Evolutionary conservation across 176 grass and related monocot species (phyloP).

Genomic region (Carex parvula): DNA sequence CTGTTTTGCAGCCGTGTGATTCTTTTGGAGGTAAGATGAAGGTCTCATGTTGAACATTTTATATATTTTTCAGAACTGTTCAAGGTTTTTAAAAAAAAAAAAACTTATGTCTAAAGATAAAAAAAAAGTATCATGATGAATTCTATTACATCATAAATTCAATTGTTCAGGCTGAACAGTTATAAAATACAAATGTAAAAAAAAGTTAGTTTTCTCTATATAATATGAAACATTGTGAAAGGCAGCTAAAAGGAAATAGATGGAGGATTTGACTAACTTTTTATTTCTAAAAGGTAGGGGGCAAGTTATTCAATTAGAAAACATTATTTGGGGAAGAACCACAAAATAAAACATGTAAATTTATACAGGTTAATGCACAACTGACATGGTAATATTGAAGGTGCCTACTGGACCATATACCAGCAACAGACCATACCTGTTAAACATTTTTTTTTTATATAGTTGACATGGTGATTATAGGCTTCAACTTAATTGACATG

Average conservation of each 20-base stretch:
- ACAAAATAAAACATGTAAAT: too few species aligned
- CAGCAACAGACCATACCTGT: neutral
- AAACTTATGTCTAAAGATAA: neutral
- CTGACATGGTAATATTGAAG: neutral
- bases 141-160: neutral
- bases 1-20: neutral
- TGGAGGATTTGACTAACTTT: neutral
- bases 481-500: neutral
- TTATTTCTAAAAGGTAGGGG: too few species aligned
- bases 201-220: too few species aligned
- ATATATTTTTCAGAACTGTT: neutral
- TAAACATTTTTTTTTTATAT: neutral
- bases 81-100: neutral
- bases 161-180: neutral
- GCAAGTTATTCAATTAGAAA: too few species aligned
- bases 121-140: neutral
- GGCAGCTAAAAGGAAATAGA: neutral
- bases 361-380: too few species aligned
- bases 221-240: too few species aligned
- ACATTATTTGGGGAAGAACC: too few species aligned
- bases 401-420: neutral
- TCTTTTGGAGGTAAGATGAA: neutral
- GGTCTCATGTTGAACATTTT: neutral
- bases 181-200: neutral
- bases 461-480: neutral